Base-by-base conservation (phyloP, 2,329 filamentous ascomycete genomes). In the Monilinia vaccinii-corymbosi region DNA sequence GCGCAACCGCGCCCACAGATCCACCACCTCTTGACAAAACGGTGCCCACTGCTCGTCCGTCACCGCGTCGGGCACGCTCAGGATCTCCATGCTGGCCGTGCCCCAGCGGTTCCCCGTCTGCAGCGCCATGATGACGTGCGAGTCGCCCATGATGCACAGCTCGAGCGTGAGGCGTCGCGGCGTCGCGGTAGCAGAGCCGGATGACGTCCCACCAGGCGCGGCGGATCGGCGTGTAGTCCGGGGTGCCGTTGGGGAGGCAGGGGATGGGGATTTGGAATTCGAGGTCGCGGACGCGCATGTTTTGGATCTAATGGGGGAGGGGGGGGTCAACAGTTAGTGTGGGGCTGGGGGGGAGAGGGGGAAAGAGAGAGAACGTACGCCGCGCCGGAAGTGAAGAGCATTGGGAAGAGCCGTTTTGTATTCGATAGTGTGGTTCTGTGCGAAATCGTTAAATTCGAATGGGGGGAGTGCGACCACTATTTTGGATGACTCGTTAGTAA, bases 161-260 rank as follows among this genome's bases (percentile, higher is more conserved):
- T 78, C 76, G 11, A 79, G 71, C 4, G 75, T 73, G 55, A 78
- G 70, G 3, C 2, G 69, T 71, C 8, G 71, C 69, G 10, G 65
- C 65, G 49, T 74, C 67, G 45, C 69, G 65, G 62, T 79, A 79
- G n/a, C 73, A 74, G 1, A 74, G 70, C 7, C 75, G 71, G 62
- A 80, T 78, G 16, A 75, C 75, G 58, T 79, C 78, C 77, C 78
- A 80, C 78, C 78, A 80, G 0, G 77, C 77, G 5, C 72, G 71
- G 56, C 76, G 75, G 1, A 78, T 74, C 23, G 75, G 67, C 13
- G 67, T 70, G 64, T 73, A 77, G 68, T 79, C 77, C 1, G 74
- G 71, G 1, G 56, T 25, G 1, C 5, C 6, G 40, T 46, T 14
- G 16, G 72, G 67, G 14, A 69, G 65, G 0, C 72, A 67, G 6